Evolutionary conservation across 2,329 filamentous ascomycete genomes (phyloP), one percentile per base, ranked within the genome.

Genomic region (Claviceps cyperi): DNA sequence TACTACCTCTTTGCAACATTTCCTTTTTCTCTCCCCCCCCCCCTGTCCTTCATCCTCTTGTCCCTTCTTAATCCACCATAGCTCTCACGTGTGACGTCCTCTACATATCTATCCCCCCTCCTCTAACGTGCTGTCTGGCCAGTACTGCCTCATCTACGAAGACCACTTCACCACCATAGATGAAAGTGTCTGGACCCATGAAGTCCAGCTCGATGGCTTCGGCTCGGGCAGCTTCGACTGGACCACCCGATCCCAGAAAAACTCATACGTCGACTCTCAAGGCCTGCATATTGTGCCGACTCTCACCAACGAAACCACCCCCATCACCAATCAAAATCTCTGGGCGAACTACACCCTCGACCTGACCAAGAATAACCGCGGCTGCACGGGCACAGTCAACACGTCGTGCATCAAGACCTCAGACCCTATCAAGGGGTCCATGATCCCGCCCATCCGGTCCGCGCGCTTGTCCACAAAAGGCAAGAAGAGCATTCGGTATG

Each of bases 211-310:
- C n/a, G 62, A 66, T 49, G 71, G 65, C 9, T 72, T 66, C 54
- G 69, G 72, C 46, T 71, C 67, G n/a, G 71, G 71, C 15, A 65
- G 69, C 37, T 77, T 77, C 56, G 74, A 77, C 63, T 75, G 73
- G 74, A 76, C 74, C 0, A 77, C 74, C 5, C 64, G 60, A 3
- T 72, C 75, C 53, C 53, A 61, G 1, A 59, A 58, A 48, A 78
- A 78, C 59, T 62, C 69, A 14, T 77, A 70, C 57, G 63, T 70
- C 37, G 70, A 75, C 55, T 60, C 55, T 0, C 61, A 69, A 24
- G 73, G 73, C n/a, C 65, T 77, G 40, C 73, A 76, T 59, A 76
- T 78, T 47, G 69, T 74, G n/a, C 74, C 74, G 7, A 77, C 74
- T 0, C 60, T 77, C 17, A 76, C 73, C 14, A 66, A 64, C 28